phyloP scores from a whole-genome alignment of 2,329 filamentous ascomycete species.

The Colletotrichum tofieldiae region DNA sequence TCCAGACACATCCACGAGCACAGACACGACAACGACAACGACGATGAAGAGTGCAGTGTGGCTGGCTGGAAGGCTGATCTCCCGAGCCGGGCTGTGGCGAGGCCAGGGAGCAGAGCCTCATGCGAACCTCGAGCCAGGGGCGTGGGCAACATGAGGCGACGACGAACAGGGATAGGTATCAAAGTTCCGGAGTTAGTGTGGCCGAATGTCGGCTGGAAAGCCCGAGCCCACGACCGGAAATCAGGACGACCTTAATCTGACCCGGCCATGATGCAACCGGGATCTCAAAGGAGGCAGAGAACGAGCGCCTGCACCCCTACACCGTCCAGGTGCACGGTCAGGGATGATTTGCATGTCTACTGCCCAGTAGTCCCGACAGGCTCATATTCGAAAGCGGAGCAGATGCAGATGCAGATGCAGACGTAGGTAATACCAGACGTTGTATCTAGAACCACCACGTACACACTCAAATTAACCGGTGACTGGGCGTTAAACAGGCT shows the following conservation, averaged over 20 bases:
- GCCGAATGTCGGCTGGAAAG: constrained; percentile 36
- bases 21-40: not conserved
- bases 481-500: not conserved
- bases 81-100: constrained; percentile 7
- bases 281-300: not conserved
- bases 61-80: not conserved
- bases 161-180: constrained; percentile 8
- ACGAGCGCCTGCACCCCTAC: not conserved
- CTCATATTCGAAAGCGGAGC: not conserved
- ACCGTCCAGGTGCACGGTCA: not conserved
- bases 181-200: constrained; percentile 40
- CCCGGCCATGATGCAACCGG: constrained; percentile 13
- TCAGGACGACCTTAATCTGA: constrained; percentile 14
- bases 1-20: not conserved
- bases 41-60: not conserved
- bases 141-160: constrained; percentile 8
- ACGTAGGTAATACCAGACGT: not conserved
- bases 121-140: constrained; percentile 28
- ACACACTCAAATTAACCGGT: not conserved
- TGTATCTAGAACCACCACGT: not conserved
- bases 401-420: not conserved
- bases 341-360: constrained; percentile 22
- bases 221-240: constrained; percentile 28
- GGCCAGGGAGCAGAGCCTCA: constrained; percentile 38
- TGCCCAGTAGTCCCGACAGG: constrained; percentile 7